Conservation (phyloP, 2,329 filamentous ascomycete genomes). For the Tympanopsis confertula region DNA sequence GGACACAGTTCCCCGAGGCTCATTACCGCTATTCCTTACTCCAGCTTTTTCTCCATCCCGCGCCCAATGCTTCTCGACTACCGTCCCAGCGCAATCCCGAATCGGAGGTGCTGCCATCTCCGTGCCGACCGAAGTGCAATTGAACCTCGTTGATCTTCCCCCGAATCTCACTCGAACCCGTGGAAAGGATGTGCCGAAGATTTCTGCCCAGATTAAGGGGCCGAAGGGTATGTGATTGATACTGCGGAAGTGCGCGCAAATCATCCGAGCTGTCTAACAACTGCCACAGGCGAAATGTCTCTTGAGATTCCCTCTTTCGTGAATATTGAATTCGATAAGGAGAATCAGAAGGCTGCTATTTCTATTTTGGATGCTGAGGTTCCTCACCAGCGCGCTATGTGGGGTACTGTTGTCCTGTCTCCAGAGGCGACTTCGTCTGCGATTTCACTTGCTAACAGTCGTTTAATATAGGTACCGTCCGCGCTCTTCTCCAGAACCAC, state of each 20-base stretch:
- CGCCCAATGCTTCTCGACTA: conserved; percentile 37
- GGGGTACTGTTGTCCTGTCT: conserved; percentile 36
- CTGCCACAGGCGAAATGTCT: conserved; percentile 36
- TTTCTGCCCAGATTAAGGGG: conserved; percentile 40
- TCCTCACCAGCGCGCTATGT: conserved; percentile 52
- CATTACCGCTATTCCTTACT: conserved; percentile 37
- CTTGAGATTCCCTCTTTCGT: conserved; percentile 45
- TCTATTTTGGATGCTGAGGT: conserved; percentile 35
- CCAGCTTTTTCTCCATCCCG: conserved; percentile 31
- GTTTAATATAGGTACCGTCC: conserved; percentile 38
- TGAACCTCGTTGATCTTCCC: conserved; percentile 35
- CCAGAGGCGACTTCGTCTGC: not conserved
- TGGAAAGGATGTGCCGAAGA: conserved; percentile 31
- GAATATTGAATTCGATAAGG: conserved; percentile 35
- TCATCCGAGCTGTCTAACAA: not conserved
- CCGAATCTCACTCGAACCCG: conserved; percentile 21
- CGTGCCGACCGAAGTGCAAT: conserved; percentile 45
- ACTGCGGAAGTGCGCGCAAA: not conserved
- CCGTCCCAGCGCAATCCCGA: conserved; percentile 39
- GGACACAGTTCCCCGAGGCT: conserved; percentile 19
- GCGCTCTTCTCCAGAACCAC: conserved; percentile 51
- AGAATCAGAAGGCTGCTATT: conserved; percentile 34
- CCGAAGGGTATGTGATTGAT: conserved; percentile 32
- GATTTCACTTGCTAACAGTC: conserved; percentile 8
- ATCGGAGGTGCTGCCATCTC: conserved; percentile 43